Evolutionary conservation across 2,329 filamentous ascomycete species (phyloP).

Genomic region (Coniochaeta ligniaria): DNA sequence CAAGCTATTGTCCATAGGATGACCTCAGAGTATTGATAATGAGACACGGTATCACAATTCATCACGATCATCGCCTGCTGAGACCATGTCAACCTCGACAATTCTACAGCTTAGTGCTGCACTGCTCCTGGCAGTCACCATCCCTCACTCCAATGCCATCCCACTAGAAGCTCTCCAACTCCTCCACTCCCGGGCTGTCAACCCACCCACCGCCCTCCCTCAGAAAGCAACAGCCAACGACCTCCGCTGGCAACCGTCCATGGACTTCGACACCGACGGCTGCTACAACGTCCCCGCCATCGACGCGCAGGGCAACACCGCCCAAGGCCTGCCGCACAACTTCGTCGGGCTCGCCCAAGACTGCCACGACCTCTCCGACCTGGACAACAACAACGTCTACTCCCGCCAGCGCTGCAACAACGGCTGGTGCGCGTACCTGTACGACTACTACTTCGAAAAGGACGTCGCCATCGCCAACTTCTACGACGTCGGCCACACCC

Average conservation of each 20-base stretch:
- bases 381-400: constrained; percentile 29
- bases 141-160: neutral
- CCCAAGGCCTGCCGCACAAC: constrained; percentile 16
- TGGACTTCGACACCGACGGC: constrained; percentile 31
- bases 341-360: constrained; percentile 10
- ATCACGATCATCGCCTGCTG: neutral
- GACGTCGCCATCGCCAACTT: constrained; percentile 23
- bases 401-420: constrained; percentile 33
- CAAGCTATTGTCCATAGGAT: neutral
- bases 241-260: constrained; percentile 25
- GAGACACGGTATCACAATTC: neutral
- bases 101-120: neutral
- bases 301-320: constrained; percentile 23
- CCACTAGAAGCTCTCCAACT: neutral
- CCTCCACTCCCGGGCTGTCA: neutral
- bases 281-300: constrained; percentile 42
- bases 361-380: constrained; percentile 17
- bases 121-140: neutral
- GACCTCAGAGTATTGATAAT: neutral
- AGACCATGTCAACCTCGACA: neutral
- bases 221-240: constrained; percentile 23
- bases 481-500: constrained; percentile 25
- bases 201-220: constrained; percentile 13
- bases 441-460: constrained; percentile 40
- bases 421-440: constrained; percentile 35